These are phyloP conservation scores for Daphne laureola DNA, from an alignment of 441 rosid genomes.

Conservation along the genomic window DNA sequence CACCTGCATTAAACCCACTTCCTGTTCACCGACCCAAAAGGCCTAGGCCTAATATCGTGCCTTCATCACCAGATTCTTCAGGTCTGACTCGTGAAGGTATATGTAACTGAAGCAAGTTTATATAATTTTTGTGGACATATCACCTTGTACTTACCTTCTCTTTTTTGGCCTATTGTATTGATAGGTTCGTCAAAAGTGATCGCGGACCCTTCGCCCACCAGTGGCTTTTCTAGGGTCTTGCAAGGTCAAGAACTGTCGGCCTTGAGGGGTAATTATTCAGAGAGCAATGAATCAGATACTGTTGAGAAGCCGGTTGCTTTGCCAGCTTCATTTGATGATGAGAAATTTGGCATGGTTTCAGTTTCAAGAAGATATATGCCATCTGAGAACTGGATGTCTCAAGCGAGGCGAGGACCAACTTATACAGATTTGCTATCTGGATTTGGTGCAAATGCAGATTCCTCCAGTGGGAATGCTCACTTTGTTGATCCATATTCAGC, in stretches of 20 bases:
- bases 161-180: background rate
- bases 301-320: constrained; percentile 55
- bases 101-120: background rate
- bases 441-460: constrained; percentile 42
- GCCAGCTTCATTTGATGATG: constrained; percentile 54
- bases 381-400: constrained; percentile 41
- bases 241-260: constrained; percentile 93
- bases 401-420: constrained; percentile 54
- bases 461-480: constrained; percentile 36
- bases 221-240: constrained; percentile 87
- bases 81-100: constrained; percentile 79
- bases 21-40: constrained; percentile 77
- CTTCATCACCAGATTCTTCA: constrained; percentile 64
- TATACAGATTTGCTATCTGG: constrained; percentile 79
- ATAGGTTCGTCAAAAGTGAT: constrained; percentile 59
- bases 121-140: background rate
- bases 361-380: constrained; percentile 50
- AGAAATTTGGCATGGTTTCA: constrained; percentile 46
- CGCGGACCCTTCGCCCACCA: constrained; percentile 54
- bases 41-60: constrained; percentile 55
- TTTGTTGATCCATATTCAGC: constrained; percentile 35
- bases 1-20: constrained; percentile 75
- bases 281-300: constrained; percentile 53
- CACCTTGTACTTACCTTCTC: background rate
- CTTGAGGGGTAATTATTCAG: constrained; percentile 61